Evolutionary conservation across 2,329 filamentous ascomycete species (phyloP).

Genomic region (Nigrospora sphaerica): DNA sequence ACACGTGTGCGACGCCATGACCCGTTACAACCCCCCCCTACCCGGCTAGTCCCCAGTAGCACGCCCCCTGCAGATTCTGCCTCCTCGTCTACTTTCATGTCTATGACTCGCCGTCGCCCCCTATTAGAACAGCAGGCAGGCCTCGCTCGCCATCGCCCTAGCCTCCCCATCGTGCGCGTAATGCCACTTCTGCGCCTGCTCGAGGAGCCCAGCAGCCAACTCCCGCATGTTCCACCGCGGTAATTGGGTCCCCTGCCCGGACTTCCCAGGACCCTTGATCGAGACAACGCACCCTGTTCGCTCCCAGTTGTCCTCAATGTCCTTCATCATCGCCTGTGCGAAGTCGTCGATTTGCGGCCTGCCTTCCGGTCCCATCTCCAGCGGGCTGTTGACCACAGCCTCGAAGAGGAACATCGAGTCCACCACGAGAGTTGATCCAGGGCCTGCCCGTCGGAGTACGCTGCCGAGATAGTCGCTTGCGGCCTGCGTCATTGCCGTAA

Average conservation of each 20-base stretch:
- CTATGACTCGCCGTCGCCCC: no score
- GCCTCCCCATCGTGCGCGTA: constrained; percentile 7
- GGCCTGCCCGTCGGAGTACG: constrained; percentile 4
- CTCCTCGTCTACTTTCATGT: no score
- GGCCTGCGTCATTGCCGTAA: constrained; percentile 17
- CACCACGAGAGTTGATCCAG: constrained; percentile 1
- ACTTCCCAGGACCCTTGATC: constrained; percentile 30
- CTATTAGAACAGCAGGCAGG: no score
- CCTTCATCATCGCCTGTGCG: constrained; percentile 32
- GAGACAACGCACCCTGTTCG: constrained; percentile 23
- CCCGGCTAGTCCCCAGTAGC: no score
- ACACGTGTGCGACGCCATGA: no score
- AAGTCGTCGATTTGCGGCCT: constrained; percentile 30
- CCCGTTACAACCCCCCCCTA: no score
- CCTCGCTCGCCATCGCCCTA: no score
- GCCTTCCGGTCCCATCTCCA: constrained; percentile 5
- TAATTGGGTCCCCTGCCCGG: constrained; percentile 23
- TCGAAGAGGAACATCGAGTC: constrained; percentile 14
- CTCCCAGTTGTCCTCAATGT: constrained; percentile 39
- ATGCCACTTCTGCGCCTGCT: constrained; percentile 15
- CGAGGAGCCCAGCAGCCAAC: constrained; percentile 9
- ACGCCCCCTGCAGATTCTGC: no score
- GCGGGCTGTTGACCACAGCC: constrained; percentile 5
- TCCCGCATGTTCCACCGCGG: constrained; percentile 10
- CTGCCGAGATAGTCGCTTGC: constrained; percentile 13